phyloP scores from a whole-genome alignment of 1,284 basidiomycete genomes.

The Ceratobasidium sp. region DNA sequence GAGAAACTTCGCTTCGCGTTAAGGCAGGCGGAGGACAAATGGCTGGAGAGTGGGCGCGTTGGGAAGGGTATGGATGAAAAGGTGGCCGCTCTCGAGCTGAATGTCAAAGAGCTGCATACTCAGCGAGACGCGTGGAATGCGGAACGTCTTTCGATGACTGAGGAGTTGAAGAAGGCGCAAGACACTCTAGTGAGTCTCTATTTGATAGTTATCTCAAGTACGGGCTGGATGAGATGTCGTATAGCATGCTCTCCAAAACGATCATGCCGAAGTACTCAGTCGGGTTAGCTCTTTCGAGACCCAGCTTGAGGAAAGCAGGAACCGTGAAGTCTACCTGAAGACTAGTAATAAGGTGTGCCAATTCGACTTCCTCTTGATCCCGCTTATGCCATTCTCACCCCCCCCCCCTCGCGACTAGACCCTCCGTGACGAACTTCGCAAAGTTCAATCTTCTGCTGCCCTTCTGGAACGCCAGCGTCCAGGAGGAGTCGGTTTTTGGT shows the following conservation, averaged over 20 bases:
- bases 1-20: conserved; percentile 71
- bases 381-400: background rate
- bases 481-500: conserved; percentile 88
- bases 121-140: conserved; percentile 58
- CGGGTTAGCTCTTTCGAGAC: conserved; percentile 56
- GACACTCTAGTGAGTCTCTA: conserved; percentile 65
- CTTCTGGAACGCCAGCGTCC: conserved; percentile 87
- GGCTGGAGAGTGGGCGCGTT: conserved; percentile 59
- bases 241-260: conserved; percentile 36
- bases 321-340: conserved; percentile 69
- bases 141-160: conserved; percentile 47
- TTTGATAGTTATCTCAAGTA: background rate
- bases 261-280: conserved; percentile 47
- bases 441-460: conserved; percentile 88
- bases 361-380: background rate
- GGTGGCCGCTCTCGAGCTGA: conserved; percentile 61
- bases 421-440: conserved; percentile 87
- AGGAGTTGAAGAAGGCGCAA: conserved; percentile 57
- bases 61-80: conserved; percentile 66
- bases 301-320: conserved; percentile 66
- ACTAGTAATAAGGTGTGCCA: conserved; percentile 72
- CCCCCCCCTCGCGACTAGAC: conserved; percentile 63
- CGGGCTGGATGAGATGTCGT: background rate
- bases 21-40: conserved; percentile 59
- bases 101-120: conserved; percentile 62